phyloP scores from a whole-genome alignment of 2,329 filamentous ascomycete species.

The Microdochium paspali region DNA sequence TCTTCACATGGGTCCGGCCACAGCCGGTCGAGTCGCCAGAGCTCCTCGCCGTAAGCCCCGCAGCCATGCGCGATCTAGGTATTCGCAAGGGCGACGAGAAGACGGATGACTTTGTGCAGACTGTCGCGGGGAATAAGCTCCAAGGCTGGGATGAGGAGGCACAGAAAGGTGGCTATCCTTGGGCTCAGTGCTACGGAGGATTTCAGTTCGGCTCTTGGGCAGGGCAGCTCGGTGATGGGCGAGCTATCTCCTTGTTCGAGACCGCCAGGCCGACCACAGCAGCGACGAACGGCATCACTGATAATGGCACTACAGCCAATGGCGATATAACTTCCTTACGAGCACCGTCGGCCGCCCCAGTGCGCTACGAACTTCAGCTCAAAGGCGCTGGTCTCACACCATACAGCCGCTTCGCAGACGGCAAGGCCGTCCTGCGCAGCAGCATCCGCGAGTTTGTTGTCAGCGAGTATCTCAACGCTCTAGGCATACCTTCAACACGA shows the following conservation, averaged over 20 bases:
- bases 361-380: constrained; percentile 80
- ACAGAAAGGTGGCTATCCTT: constrained; percentile 72
- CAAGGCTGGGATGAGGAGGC: constrained; percentile 66
- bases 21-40: constrained; percentile 64
- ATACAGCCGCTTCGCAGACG: constrained; percentile 93
- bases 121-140: constrained; percentile 75
- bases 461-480: constrained; percentile 77
- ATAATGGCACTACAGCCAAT: not conserved
- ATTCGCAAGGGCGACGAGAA: constrained; percentile 59
- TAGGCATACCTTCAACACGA: constrained; percentile 77
- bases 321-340: not conserved
- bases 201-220: constrained; percentile 80
- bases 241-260: constrained; percentile 92
- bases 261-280: constrained; percentile 63
- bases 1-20: constrained; percentile 87
- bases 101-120: constrained; percentile 64
- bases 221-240: constrained; percentile 87
- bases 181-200: constrained; percentile 97
- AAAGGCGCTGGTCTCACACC: constrained; percentile 92
- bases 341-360: constrained; percentile 9
- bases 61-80: constrained; percentile 73
- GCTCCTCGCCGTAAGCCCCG: constrained; percentile 69
- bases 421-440: constrained; percentile 83
- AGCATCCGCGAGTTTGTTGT: constrained; percentile 93
- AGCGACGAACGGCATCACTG: not conserved